These are phyloP conservation scores for Picea abies DNA, from an alignment of 83 land plant species.

Conservation along the genomic window DNA sequence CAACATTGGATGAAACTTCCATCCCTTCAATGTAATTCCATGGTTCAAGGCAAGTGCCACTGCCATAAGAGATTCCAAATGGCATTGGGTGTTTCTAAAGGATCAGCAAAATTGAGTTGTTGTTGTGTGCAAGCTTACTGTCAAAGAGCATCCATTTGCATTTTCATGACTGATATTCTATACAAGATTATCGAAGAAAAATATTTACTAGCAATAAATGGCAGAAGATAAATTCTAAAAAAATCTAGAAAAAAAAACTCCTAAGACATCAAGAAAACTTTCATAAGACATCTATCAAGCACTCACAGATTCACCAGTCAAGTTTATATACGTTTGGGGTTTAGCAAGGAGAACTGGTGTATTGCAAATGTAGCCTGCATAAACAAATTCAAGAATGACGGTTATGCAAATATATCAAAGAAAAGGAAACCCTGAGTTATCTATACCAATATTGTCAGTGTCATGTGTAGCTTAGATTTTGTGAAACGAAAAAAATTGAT, in stretches of 20 bases:
- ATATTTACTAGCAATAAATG: background rate
- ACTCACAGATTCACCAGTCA: conserved; percentile 92
- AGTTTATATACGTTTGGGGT: conserved; percentile 94
- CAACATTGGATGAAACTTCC: no score
- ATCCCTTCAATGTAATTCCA: no score
- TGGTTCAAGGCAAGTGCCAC: conserved; percentile 1
- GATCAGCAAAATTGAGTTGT: background rate
- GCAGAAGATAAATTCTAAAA: background rate
- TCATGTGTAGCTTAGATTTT: background rate
- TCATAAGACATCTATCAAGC: conserved; percentile 1
- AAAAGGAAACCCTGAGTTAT: background rate
- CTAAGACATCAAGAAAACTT: background rate
- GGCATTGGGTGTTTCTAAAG: background rate
- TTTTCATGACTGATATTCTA: background rate
- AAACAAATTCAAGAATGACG: conserved; percentile 14
- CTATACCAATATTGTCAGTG: background rate
- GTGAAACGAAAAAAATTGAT: background rate
- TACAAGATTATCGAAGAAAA: background rate
- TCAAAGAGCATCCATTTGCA: background rate
- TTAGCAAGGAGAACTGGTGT: conserved; percentile 88
- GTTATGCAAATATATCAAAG: conserved; percentile 1
- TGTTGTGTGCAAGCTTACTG: background rate
- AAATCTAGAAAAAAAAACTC: background rate
- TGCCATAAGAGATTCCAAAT: background rate
- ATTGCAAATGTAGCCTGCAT: conserved; percentile 83